Conservation (phyloP, 768 basidiomycete genomes). For the Mycena epipterygia region DNA sequence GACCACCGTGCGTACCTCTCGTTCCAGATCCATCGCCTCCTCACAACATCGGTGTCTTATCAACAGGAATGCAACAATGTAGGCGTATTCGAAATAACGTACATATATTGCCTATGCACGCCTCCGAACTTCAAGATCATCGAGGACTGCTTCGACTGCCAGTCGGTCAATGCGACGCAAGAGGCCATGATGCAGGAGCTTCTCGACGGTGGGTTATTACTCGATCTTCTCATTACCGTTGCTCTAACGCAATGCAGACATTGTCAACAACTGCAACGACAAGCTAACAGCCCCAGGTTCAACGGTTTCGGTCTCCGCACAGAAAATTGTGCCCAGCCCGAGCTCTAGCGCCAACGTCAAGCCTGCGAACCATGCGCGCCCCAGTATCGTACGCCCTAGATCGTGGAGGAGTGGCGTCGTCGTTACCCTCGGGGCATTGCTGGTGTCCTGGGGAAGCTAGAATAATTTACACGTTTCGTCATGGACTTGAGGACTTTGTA, state of each 20-base stretch:
- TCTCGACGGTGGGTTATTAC: slow-evolving; percentile 29
- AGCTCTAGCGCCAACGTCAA: slow-evolving; percentile 5
- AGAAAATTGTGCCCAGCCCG: slow-evolving; percentile 27
- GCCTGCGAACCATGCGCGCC: no score
- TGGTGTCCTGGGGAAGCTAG: background rate
- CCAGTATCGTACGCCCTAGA: background rate
- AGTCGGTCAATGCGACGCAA: slow-evolving; percentile 32
- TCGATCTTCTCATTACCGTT: background rate
- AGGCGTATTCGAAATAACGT: slow-evolving; percentile 34
- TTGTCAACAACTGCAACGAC: slow-evolving; percentile 31
- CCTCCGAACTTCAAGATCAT: slow-evolving; percentile 31
- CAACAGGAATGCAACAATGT: slow-evolving; percentile 28
- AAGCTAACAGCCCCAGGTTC: slow-evolving; percentile 21
- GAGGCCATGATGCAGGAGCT: slow-evolving; percentile 26
- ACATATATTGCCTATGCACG: slow-evolving; percentile 37
- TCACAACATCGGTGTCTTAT: background rate
- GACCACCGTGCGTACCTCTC: slow-evolving; percentile 21
- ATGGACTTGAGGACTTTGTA: background rate
- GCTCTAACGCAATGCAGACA: slow-evolving; percentile 2
- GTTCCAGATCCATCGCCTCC: background rate
- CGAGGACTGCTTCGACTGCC: slow-evolving; percentile 34
- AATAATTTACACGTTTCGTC: background rate
- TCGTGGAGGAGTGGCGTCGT: background rate
- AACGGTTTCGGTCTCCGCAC: slow-evolving; percentile 14
- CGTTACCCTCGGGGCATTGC: background rate